Conservation (phyloP, 2,329 filamentous ascomycete species). For the Stenocarpella maydis region DNA sequence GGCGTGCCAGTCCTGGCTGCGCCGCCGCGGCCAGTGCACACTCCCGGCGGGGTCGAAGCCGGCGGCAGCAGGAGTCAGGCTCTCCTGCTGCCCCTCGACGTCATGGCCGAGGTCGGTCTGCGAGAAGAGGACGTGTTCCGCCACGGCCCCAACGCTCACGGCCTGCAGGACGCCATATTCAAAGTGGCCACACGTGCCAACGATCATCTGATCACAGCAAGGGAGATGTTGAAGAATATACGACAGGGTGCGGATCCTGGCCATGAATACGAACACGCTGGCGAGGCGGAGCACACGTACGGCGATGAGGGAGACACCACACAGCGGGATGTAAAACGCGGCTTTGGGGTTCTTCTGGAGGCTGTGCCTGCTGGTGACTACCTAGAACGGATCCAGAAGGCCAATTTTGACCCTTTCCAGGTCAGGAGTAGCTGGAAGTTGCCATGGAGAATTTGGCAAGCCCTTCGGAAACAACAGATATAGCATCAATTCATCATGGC, state of each 20-base stretch:
- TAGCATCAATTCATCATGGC: conserved; percentile 40
- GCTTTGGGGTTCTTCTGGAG: conserved; percentile 83
- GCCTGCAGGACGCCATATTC: conserved; percentile 90
- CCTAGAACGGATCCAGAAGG: conserved; percentile 77
- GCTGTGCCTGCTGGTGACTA: conserved; percentile 81
- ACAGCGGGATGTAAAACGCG: conserved; percentile 59
- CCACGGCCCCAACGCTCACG: conserved; percentile 77
- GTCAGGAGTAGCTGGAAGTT: conserved; percentile 79
- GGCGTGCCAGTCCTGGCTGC: conserved; percentile 90
- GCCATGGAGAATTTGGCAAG: conserved; percentile 76
- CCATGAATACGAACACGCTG: conserved; percentile 88
- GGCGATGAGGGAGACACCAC: conserved; percentile 48
- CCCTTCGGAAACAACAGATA: conserved; percentile 58
- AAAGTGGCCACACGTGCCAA: conserved; percentile 91
- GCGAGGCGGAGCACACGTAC: conserved; percentile 74
- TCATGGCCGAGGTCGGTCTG: conserved; percentile 84
- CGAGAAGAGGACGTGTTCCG: conserved; percentile 91
- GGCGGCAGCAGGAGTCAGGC: conserved; percentile 52
- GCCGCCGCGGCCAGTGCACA: conserved; percentile 63
- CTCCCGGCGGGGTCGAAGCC: conserved; percentile 50
- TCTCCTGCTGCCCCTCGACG: conserved; percentile 84
- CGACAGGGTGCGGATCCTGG: conserved; percentile 76
- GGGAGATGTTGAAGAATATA: conserved; percentile 88
- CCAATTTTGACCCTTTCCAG: conserved; percentile 84
- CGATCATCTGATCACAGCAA: conserved; percentile 92